Conservation (phyloP, 441 rosid species). For the Theobroma grandiflorum region DNA sequence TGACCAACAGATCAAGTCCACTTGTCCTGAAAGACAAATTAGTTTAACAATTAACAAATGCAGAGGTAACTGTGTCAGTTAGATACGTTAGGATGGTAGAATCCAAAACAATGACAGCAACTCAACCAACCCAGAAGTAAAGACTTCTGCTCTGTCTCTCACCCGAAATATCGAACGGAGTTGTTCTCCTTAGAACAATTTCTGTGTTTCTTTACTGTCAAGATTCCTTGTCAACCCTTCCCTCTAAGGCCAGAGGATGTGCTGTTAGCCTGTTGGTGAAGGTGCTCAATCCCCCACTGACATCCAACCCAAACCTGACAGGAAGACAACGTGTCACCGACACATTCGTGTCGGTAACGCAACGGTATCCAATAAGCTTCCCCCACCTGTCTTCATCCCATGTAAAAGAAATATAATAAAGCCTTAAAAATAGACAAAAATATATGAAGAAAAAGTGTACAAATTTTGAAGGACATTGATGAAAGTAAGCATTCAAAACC, state of each 20-base stretch:
- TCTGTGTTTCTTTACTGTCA: not conserved
- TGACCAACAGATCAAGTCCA: not conserved
- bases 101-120: not conserved
- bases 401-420: not conserved
- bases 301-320: slow-evolving; percentile 31
- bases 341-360: slow-evolving; percentile 37
- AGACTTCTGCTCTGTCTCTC: not conserved
- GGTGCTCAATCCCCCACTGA: slow-evolving; percentile 20
- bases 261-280: slow-evolving; percentile 14
- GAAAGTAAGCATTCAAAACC: not conserved
- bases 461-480: too few species aligned
- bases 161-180: not conserved
- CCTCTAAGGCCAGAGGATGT: not conserved
- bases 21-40: too few species aligned
- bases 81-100: not conserved
- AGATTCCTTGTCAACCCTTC: not conserved
- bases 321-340: slow-evolving; percentile 36
- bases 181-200: not conserved
- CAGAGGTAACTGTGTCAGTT: not conserved
- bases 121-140: not conserved
- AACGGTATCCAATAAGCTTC: not conserved
- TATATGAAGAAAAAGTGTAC: not conserved
- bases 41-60: not conserved
- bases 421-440: not conserved
- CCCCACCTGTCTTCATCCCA: not conserved